These are phyloP conservation scores for Westerdykella ornata DNA, from an alignment of 2,329 filamentous ascomycete species.

Conservation along the genomic window DNA sequence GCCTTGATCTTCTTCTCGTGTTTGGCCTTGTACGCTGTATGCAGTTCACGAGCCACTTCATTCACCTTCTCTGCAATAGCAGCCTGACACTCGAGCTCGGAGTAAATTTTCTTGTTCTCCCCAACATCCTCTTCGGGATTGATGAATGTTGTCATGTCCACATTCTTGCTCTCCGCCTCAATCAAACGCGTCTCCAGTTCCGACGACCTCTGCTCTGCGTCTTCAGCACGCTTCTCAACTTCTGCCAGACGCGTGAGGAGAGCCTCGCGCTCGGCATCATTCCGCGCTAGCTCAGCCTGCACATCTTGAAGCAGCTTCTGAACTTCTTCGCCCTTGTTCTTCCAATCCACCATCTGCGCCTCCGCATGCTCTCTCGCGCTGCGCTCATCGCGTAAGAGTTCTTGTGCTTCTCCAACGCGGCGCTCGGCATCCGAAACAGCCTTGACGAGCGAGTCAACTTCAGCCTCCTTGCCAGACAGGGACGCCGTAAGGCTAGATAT, in stretches of 20 bases:
- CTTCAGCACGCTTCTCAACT: slow-evolving; percentile 66
- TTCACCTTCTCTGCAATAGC: slow-evolving; percentile 91
- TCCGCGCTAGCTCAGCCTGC: slow-evolving; percentile 70
- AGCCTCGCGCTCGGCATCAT: slow-evolving; percentile 74
- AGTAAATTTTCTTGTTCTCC: slow-evolving; percentile 32
- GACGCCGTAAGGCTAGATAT: slow-evolving; percentile 92
- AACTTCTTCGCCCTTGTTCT: slow-evolving; percentile 78
- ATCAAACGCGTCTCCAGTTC: slow-evolving; percentile 52
- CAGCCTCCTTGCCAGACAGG: slow-evolving; percentile 85
- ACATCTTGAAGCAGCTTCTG: slow-evolving; percentile 72
- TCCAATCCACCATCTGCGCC: slow-evolving; percentile 74
- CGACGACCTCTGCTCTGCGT: slow-evolving; percentile 67
- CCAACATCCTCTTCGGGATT: slow-evolving; percentile 30
- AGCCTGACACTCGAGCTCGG: slow-evolving; percentile 43
- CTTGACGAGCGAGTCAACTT: slow-evolving; percentile 78
- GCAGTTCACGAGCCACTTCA: slow-evolving; percentile 65
- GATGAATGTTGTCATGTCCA: slow-evolving; percentile 57
- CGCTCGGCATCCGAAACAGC: slow-evolving; percentile 87
- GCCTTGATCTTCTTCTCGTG: slow-evolving; percentile 94
- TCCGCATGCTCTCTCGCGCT: slow-evolving; percentile 63
- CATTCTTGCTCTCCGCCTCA: slow-evolving; percentile 60
- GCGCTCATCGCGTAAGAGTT: slow-evolving; percentile 73
- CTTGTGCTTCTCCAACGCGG: slow-evolving; percentile 77
- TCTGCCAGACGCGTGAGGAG: slow-evolving; percentile 67
- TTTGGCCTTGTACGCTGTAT: slow-evolving; percentile 91